phyloP scores from a whole-genome alignment of 192 early-diverging fungal genomes.

The Rhizophagus sp. region DNA sequence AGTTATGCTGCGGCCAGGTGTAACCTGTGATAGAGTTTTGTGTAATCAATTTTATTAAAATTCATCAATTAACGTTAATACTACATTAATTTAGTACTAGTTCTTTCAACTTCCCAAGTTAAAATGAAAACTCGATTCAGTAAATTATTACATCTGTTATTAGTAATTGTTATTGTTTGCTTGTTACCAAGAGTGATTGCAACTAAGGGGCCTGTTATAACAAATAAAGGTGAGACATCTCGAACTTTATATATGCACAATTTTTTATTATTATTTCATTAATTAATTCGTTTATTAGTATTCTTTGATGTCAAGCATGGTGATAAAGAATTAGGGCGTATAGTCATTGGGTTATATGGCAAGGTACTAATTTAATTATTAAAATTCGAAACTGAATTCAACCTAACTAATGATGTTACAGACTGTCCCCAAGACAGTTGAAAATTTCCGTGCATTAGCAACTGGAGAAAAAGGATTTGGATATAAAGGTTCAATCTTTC shows the following conservation, averaged over 20 bases:
- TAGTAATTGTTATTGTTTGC: background rate
- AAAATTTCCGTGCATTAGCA: slow-evolving; percentile 93
- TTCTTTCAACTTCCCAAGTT: background rate
- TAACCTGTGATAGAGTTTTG: too few species aligned
- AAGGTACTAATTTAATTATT: slow-evolving; percentile 48
- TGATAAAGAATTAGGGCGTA: slow-evolving; percentile 64
- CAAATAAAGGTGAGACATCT: slow-evolving; percentile 54
- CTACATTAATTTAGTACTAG: too few species aligned
- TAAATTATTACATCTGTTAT: background rate
- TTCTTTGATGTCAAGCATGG: slow-evolving; percentile 88
- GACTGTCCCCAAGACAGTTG: slow-evolving; percentile 69
- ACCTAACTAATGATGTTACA: slow-evolving; percentile 39
- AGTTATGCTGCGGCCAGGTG: background rate
- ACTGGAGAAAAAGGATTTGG: slow-evolving; percentile 70
- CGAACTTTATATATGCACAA: background rate
- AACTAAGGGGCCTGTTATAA: slow-evolving; percentile 64
- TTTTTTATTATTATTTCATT: background rate
- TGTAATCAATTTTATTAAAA: too few species aligned
- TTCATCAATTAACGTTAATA: too few species aligned
- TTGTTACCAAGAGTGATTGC: slow-evolving; percentile 36
- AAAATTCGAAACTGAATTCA: slow-evolving; percentile 46
- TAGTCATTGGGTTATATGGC: slow-evolving; percentile 75
- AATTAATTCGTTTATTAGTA: slow-evolving; percentile 44
- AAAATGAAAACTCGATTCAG: background rate
- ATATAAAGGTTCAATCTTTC: slow-evolving; percentile 48